Conservation (phyloP, 805 yeast genomes). For the Starmerella roubikii region DNA sequence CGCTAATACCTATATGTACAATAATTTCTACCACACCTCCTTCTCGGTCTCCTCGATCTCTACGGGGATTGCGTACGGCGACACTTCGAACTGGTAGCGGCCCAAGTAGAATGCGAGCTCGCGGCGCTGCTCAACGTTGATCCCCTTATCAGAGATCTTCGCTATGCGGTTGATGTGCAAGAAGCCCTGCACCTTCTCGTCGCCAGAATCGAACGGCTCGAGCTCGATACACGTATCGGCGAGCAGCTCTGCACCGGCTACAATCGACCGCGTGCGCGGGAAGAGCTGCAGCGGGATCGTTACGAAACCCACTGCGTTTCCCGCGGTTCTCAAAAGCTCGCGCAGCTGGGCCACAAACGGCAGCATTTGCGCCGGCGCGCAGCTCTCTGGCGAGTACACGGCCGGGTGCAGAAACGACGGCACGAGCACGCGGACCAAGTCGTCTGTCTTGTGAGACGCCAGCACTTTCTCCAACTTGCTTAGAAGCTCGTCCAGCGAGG, state of each 20-base stretch:
- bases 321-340: conserved; percentile 36
- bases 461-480: conserved; percentile 35
- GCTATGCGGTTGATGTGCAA: conserved; percentile 66
- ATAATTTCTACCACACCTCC: too few species aligned
- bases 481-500: conserved; percentile 23
- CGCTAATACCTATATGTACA: background rate
- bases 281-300: conserved; percentile 55
- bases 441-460: conserved; percentile 22
- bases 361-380: conserved; percentile 36
- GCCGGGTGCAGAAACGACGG: conserved; percentile 78
- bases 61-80: conserved; percentile 95
- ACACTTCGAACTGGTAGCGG: conserved; percentile 68
- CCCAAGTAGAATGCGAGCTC: conserved; percentile 84
- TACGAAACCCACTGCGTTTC: conserved; percentile 38
- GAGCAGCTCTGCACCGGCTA: conserved; percentile 43
- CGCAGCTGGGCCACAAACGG: conserved; percentile 48
- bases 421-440: conserved; percentile 49
- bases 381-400: conserved; percentile 41
- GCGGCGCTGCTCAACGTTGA: conserved; percentile 58
- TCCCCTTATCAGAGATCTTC: conserved; percentile 56
- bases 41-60: conserved; percentile 40
- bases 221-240: conserved; percentile 59
- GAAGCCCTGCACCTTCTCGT: conserved; percentile 40
- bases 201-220: conserved; percentile 67
- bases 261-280: conserved; percentile 37